Evolutionary conservation across 2,329 filamentous ascomycete genomes (phyloP).

Genomic region (Aaosphaeria pasadenensis): DNA sequence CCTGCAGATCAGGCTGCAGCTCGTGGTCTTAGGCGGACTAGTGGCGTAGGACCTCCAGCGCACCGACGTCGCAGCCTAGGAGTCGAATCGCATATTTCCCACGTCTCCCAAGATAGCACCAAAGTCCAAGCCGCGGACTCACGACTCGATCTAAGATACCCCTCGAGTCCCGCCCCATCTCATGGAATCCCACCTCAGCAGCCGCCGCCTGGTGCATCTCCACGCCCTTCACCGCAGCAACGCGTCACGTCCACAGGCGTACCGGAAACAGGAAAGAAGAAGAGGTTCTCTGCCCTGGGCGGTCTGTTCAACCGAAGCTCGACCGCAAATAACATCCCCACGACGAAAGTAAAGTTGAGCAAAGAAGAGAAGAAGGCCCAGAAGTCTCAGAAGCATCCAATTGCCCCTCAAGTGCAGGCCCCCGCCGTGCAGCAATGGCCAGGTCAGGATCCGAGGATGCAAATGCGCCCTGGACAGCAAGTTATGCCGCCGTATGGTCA

Average conservation of each 20-base stretch:
- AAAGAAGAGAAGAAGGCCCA: slow-evolving; percentile 37
- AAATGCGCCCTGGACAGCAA: slow-evolving; percentile 10
- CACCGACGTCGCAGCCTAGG: slow-evolving; percentile 23
- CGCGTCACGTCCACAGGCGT: slow-evolving; percentile 12
- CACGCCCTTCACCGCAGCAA: slow-evolving; percentile 10
- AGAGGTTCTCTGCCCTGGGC: slow-evolving; percentile 45
- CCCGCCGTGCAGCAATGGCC: slow-evolving; percentile 9
- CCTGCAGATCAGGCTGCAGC: slow-evolving; percentile 14
- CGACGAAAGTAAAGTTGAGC: slow-evolving; percentile 31
- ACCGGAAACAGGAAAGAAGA: slow-evolving; percentile 37
- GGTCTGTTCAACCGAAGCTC: slow-evolving; percentile 42
- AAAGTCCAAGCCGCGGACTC: slow-evolving; percentile 25
- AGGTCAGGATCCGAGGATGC: slow-evolving; percentile 1
- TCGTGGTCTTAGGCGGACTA: slow-evolving; percentile 13
- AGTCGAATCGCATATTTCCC: slow-evolving; percentile 26
- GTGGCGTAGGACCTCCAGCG: slow-evolving; percentile 6
- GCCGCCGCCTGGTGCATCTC: slow-evolving; percentile 7
- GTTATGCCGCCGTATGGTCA: slow-evolving; percentile 5
- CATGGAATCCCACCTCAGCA: slow-evolving; percentile 23
- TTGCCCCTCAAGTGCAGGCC: slow-evolving; percentile 12
- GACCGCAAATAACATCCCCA: slow-evolving; percentile 21
- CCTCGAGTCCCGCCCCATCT: slow-evolving; percentile 14
- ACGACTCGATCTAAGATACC: slow-evolving; percentile 25
- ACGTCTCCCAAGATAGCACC: slow-evolving; percentile 28
- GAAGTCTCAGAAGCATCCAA: slow-evolving; percentile 23